Conservation (phyloP, 1,139 yeast species). For the Geotrichum candidum region DNA sequence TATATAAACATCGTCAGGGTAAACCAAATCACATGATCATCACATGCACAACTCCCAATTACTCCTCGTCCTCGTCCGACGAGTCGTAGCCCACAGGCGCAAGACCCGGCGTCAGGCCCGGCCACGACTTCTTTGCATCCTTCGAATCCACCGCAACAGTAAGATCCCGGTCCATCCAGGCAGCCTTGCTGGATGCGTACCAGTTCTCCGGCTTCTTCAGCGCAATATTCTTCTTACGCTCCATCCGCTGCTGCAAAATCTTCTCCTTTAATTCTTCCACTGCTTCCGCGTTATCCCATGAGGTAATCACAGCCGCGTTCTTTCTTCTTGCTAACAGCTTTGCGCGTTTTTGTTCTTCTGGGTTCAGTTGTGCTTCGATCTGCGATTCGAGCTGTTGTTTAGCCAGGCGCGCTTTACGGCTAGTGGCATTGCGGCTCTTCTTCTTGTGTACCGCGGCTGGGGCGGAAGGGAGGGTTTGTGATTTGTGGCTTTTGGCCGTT, state of each 20-base stretch:
- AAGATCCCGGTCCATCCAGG: slow-evolving; percentile 17
- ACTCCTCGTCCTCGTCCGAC: slow-evolving; percentile 23
- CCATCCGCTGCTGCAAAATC: slow-evolving; percentile 15
- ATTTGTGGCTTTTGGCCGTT: slow-evolving; percentile 1
- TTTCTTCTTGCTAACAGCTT: slow-evolving; percentile 15
- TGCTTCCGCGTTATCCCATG: slow-evolving; percentile 20
- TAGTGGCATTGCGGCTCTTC: slow-evolving; percentile 6
- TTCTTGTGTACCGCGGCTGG: slow-evolving; percentile 5
- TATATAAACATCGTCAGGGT: not conserved
- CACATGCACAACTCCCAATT: not conserved
- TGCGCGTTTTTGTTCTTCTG: slow-evolving; percentile 15
- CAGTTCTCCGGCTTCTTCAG: slow-evolving; percentile 12
- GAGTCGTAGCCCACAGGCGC: slow-evolving; percentile 74
- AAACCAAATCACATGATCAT: slow-evolving; percentile 5
- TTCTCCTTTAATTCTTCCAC: slow-evolving; percentile 21
- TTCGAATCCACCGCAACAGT: slow-evolving; percentile 26
- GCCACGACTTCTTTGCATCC: slow-evolving; percentile 37
- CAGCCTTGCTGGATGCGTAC: slow-evolving; percentile 15
- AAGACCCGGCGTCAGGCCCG: slow-evolving; percentile 81
- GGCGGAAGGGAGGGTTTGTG: slow-evolving; percentile 13
- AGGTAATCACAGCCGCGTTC: slow-evolving; percentile 20
- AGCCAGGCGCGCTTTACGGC: slow-evolving; percentile 11
- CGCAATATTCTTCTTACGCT: slow-evolving; percentile 11
- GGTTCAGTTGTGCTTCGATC: slow-evolving; percentile 20
- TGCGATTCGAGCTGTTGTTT: slow-evolving; percentile 7